Evolutionary conservation across 164 flowering plant genomes (phyloP).

Genomic region (grape (Vitis vinifera)): DNA sequence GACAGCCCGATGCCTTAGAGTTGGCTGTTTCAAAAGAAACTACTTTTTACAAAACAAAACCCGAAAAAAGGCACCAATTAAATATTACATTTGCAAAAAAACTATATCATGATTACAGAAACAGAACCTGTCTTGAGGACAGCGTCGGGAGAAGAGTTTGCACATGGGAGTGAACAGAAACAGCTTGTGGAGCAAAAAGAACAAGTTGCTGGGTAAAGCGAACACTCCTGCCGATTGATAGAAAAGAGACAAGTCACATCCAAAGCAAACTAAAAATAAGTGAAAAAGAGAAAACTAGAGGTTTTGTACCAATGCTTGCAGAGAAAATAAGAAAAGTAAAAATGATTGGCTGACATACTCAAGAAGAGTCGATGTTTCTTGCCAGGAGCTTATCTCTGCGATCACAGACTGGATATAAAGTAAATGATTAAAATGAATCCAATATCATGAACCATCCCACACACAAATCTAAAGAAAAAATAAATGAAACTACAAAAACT

Average conservation of each 20-base stretch:
- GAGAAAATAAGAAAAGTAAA: background rate
- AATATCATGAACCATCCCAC: background rate
- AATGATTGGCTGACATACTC: constrained; percentile 56
- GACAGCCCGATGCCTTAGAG: constrained; percentile 79
- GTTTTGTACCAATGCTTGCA: background rate
- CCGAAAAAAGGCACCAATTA: background rate
- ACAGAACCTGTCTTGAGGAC: constrained; percentile 84
- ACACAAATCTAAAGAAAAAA: background rate
- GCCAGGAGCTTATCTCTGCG: constrained; percentile 86
- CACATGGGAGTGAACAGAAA: constrained; percentile 84
- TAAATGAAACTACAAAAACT: background rate
- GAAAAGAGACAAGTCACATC: background rate
- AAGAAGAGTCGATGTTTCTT: constrained; percentile 82
- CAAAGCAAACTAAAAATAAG: constrained; percentile 1
- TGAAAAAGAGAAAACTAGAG: background rate
- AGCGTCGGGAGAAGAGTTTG: constrained; percentile 79
- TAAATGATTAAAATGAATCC: constrained; percentile 6
- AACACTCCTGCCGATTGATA: constrained; percentile 59
- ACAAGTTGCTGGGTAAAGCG: constrained; percentile 96
- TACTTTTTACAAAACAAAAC: constrained; percentile 8
- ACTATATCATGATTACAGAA: background rate
- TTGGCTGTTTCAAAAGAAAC: constrained; percentile 61
- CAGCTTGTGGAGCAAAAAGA: constrained; percentile 98
- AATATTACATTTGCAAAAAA: background rate
- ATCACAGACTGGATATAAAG: constrained; percentile 70